Evolutionary conservation across 306 rosid genomes (phyloP).

Genomic region (Sindora glabra): DNA sequence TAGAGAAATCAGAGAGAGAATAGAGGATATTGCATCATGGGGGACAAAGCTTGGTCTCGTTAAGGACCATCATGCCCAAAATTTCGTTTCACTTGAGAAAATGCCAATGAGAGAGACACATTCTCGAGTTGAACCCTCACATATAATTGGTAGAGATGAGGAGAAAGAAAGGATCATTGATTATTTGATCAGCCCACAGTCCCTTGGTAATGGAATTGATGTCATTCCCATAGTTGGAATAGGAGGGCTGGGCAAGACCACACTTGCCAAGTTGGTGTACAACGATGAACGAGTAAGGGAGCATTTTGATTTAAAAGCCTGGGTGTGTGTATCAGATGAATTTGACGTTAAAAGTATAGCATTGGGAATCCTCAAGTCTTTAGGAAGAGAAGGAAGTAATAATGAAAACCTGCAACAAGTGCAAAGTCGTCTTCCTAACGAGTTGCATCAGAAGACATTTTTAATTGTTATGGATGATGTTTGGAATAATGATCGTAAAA

Average conservation of each 20-base stretch:
- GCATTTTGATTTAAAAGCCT: neutral
- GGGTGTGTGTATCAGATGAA: conserved; percentile 19
- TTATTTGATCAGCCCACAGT: neutral
- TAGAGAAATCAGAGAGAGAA: neutral
- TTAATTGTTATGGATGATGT: too few species aligned
- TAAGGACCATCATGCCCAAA: neutral
- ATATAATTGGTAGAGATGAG: neutral
- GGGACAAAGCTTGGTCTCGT: neutral
- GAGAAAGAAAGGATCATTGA: neutral
- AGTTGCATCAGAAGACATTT: too few species aligned
- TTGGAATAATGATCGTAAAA: too few species aligned
- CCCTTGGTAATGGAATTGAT: too few species aligned
- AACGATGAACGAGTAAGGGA: neutral
- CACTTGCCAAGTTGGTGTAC: neutral
- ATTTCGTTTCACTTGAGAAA: neutral
- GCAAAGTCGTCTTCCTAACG: too few species aligned
- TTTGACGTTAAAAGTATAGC: too few species aligned
- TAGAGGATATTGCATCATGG: neutral
- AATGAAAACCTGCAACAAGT: too few species aligned
- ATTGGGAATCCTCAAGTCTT: too few species aligned
- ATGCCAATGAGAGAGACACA: neutral
- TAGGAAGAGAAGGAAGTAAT: too few species aligned
- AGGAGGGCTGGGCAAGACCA: neutral
- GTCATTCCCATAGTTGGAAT: neutral
- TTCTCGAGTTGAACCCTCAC: neutral